Conservation (phyloP, 805 yeast species). For the Schizosaccharomyces cryophilus region DNA sequence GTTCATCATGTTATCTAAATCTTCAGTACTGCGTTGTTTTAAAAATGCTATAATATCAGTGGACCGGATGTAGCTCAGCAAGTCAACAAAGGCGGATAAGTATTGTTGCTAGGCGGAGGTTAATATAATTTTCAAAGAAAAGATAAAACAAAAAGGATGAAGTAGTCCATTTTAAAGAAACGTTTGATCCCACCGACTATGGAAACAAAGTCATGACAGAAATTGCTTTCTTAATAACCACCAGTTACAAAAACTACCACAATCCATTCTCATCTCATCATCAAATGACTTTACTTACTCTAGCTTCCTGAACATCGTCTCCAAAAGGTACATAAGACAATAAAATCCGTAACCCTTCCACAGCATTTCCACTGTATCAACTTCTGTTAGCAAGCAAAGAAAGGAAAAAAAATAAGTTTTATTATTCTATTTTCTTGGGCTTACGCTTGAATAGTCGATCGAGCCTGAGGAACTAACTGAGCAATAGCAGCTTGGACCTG, state of each 20-base stretch:
- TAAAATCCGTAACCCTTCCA: not conserved
- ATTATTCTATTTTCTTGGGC: too few relatives aligned
- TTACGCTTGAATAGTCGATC: not conserved
- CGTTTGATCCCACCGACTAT: too few relatives aligned
- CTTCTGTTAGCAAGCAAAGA: not conserved
- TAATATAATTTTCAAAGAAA: not conserved
- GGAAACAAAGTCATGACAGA: too few relatives aligned
- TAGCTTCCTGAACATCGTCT: not conserved
- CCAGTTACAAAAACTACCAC: not conserved
- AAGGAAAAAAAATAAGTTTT: too few relatives aligned
- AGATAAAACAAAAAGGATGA: not conserved
- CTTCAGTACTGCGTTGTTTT: constrained; percentile 30
- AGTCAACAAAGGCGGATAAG: constrained; percentile 25
- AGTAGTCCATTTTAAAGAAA: too few relatives aligned
- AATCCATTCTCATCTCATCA: not conserved
- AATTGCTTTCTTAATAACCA: too few relatives aligned
- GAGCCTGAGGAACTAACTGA: not conserved
- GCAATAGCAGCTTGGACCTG: not conserved
- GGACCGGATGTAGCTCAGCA: constrained; percentile 40
- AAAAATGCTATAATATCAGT: constrained; percentile 43
- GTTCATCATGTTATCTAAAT: constrained; percentile 58
- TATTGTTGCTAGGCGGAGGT: not conserved
- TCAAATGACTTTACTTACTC: not conserved
- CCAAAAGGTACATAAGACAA: not conserved
- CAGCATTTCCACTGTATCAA: not conserved